Base-by-base conservation (phyloP, 2,329 filamentous ascomycete species). In the Ophiostoma novo-ulmi region DNA sequence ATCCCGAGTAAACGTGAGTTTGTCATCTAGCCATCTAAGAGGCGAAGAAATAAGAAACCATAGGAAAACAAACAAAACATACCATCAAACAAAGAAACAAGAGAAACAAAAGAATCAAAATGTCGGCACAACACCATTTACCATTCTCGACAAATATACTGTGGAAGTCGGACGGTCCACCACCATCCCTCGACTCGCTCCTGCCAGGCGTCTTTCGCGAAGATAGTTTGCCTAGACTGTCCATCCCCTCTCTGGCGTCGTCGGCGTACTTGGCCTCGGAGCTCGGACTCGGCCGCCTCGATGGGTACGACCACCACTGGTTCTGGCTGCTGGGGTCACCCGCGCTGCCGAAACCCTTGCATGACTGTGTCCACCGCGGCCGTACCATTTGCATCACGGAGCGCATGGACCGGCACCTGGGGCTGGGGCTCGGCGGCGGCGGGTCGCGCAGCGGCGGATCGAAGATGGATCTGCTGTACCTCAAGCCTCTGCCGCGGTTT, bases 401-500 rank as follows among this genome's bases (percentile, higher is more conserved):
- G 71, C 73, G 73, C 26, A 76, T 79, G 71, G 78, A 80, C 71
- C 73, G 79, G 55, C 76, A 80, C 67, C 75, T 80, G 11, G 75
- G 75, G 2, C 74, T 78, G 55, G 72, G 73, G n/a, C 22, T 70
- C n/a, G 71, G 58, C n/a, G 66, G 70, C 52, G 65, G 70, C 17
- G 61, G 55, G 20, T 76, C 73, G 70, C 72, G 71, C 5, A 70
- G 70, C 52, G 65, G 70, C 26, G 61, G 55, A 22, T 76, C 73
- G 69, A 72, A 70, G 5, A 71, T 68, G 2, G 74, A 74, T 8
- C 72, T 75, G 26, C 76, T 79, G 13, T 79, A 78, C 68, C 55
- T 80, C 22, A 80, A 81, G 73, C 79, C 77, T 1, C 72, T 79
- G 13, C 79, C 80, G 6, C 73, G 75, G 7, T 80, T 77, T 52